A percentile compares a stretch with the other conserved stretches of the same genome.
phyloP scores from a whole-genome alignment of 164 flowering plant genomes.

The Chloranthus sessilifolius region DNA sequence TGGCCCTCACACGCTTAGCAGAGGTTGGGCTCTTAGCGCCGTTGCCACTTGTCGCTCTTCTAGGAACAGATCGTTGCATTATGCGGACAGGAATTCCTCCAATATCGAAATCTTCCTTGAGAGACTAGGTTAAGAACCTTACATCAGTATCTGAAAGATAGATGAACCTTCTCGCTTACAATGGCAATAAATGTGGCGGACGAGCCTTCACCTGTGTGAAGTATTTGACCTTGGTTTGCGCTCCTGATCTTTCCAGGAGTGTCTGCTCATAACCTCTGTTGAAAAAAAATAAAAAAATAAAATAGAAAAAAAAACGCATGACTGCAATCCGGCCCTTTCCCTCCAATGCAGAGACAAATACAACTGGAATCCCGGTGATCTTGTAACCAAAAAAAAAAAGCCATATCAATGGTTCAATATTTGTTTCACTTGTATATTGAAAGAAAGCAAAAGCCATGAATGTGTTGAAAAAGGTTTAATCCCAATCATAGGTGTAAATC shows the following conservation, averaged over 20 bases:
- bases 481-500: no score
- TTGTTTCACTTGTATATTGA: no score
- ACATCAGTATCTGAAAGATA: conserved; percentile 64
- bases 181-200: conserved; percentile 95
- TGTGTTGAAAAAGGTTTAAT: no score
- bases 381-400: no score
- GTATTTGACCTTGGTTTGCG: conserved; percentile 89
- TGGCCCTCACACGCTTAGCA: conserved; percentile 23
- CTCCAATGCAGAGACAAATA: conserved; percentile 86
- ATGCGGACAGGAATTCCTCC: conserved; percentile 95
- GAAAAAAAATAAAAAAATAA: not conserved
- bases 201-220: conserved; percentile 97
- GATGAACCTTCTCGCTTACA: conserved; percentile 55
- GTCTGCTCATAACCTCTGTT: conserved; percentile 96
- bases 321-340: conserved; percentile 71
- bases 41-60: conserved; percentile 19
- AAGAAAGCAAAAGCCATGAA: no score
- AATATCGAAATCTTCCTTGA: conserved; percentile 88
- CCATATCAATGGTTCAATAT: no score
- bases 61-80: conserved; percentile 58
- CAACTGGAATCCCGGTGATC: conserved; percentile 92
- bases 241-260: conserved; percentile 90
- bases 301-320: conserved; percentile 33
- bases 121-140: conserved; percentile 76
- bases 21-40: conserved; percentile 19